Percentiles rank a stretch among this genome's conserved stretches.
phyloP scores from a whole-genome alignment of 2,329 filamentous ascomycete species.

The Claviceps capensis region DNA sequence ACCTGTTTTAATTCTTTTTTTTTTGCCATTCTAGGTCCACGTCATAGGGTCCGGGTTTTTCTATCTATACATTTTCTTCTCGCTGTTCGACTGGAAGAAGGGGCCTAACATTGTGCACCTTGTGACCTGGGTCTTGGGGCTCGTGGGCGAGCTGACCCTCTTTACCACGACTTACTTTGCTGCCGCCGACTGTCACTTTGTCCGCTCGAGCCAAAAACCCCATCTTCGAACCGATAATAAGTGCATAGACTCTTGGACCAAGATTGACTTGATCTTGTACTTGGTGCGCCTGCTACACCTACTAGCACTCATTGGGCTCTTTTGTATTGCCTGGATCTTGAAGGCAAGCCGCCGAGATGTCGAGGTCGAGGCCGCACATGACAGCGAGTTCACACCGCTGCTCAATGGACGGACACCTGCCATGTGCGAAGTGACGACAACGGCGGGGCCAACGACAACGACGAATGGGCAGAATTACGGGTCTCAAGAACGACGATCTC shows the following conservation, averaged over 20 bases:
- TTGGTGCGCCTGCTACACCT: constrained; percentile 56
- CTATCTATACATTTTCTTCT: constrained; percentile 74
- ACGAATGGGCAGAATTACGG: constrained; percentile 9
- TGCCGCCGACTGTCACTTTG: constrained; percentile 53
- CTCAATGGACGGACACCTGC: constrained; percentile 30
- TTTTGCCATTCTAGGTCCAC: constrained; percentile 55
- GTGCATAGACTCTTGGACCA: constrained; percentile 26
- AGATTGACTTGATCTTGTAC: constrained; percentile 51
- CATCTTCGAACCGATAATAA: constrained; percentile 15
- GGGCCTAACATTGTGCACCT: constrained; percentile 72
- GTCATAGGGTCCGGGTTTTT: constrained; percentile 74
- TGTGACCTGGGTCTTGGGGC: constrained; percentile 60
- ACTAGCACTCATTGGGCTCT: constrained; percentile 39
- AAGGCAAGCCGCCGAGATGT: constrained; percentile 25
- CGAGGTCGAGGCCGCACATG: constrained; percentile 25
- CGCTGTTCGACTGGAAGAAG: constrained; percentile 69
- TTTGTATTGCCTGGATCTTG: constrained; percentile 27
- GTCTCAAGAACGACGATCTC: constrained; percentile 15
- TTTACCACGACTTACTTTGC: constrained; percentile 54
- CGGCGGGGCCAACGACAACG: constrained; percentile 10
- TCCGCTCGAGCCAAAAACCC: constrained; percentile 23
- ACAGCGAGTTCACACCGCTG: constrained; percentile 50
- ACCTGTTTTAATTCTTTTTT: neutral
- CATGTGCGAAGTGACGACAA: constrained; percentile 23
- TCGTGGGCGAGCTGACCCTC: constrained; percentile 61